Evolutionary conservation across 257 asterid genomes (phyloP).

Genomic region (Misopates orontium): DNA sequence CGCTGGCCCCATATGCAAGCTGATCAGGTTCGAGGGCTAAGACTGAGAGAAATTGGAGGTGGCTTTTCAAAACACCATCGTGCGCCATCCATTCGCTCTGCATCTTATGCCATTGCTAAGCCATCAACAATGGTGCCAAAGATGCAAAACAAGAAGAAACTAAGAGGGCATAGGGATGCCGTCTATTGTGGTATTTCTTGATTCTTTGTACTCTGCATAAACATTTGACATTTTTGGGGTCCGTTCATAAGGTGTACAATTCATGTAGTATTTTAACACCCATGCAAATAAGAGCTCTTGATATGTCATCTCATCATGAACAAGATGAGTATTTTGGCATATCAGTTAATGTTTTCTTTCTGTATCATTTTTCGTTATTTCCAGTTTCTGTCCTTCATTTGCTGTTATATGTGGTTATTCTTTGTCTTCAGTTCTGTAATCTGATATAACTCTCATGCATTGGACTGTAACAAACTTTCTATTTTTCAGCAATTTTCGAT

Average conservation of each 20-base stretch:
- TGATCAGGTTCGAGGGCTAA: slow-evolving; percentile 91
- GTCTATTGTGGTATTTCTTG: slow-evolving; percentile 80
- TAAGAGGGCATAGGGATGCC: slow-evolving; percentile 95
- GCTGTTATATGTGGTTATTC: slow-evolving; percentile 7
- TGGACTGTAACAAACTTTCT: slow-evolving; percentile 22
- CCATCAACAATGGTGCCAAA: slow-evolving; percentile 95
- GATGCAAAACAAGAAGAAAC: slow-evolving; percentile 85
- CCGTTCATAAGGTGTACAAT: slow-evolving; percentile 15
- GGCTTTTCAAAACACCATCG: slow-evolving; percentile 95
- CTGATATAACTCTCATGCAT: slow-evolving; percentile 13
- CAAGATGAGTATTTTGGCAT: slow-evolving; percentile 13
- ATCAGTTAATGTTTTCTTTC: slow-evolving; percentile 16
- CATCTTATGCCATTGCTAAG: slow-evolving; percentile 94
- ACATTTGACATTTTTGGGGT: slow-evolving; percentile 7
- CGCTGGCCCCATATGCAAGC: slow-evolving; percentile 98
- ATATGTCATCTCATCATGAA: slow-evolving; percentile 9
- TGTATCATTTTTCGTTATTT: slow-evolving; percentile 12
- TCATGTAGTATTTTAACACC: neutral
- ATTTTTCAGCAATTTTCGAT: slow-evolving; percentile 85
- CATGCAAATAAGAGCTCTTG: slow-evolving; percentile 18
- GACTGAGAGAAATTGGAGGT: slow-evolving; percentile 95
- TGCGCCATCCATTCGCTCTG: slow-evolving; percentile 85
- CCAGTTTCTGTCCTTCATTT: slow-evolving; percentile 12
- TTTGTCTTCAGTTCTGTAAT: slow-evolving; percentile 2
- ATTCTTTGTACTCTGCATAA: slow-evolving; percentile 13